These are phyloP conservation scores for Candida ficus DNA, from an alignment of 805 yeast genomes.

Conservation along the genomic window DNA sequence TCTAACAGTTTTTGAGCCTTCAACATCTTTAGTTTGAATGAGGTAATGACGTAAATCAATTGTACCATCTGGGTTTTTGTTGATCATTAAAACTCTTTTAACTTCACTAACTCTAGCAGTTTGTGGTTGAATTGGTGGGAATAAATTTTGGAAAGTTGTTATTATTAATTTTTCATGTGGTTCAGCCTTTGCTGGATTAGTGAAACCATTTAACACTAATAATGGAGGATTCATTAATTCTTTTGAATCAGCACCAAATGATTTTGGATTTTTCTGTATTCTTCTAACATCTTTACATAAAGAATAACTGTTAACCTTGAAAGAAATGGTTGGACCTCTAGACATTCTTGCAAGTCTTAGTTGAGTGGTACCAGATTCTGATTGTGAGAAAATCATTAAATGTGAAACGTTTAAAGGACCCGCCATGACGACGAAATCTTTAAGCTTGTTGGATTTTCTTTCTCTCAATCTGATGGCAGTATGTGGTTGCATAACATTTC, in stretches of 20 bases:
- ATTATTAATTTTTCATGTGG: conserved; percentile 77
- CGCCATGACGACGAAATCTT: conserved; percentile 96
- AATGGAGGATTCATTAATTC: conserved; percentile 80
- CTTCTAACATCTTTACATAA: conserved; percentile 74
- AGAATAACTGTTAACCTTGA: conserved; percentile 71
- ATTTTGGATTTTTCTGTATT: conserved; percentile 72
- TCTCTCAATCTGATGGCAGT: conserved; percentile 88
- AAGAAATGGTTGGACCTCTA: conserved; percentile 89
- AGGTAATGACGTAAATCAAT: conserved; percentile 88
- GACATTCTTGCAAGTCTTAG: conserved; percentile 84
- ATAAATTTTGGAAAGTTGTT: conserved; percentile 90
- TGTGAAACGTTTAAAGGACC: conserved; percentile 95
- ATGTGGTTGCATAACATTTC: conserved; percentile 93
- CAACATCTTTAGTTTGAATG: conserved; percentile 81
- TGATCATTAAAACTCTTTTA: conserved; percentile 78
- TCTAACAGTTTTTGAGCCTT: conserved; percentile 34
- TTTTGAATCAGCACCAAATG: conserved; percentile 54
- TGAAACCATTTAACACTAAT: conserved; percentile 88
- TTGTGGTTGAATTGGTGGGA: conserved; percentile 92
- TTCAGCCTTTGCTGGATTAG: conserved; percentile 54
- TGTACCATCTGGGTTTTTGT: conserved; percentile 62
- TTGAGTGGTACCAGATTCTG: conserved; percentile 75
- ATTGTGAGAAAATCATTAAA: conserved; percentile 79
- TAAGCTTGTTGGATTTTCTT: conserved; percentile 78
- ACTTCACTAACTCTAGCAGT: conserved; percentile 67